A percentile compares a stretch with the other conserved stretches of the same genome.
phyloP scores from a whole-genome alignment of 768 basidiomycete species.

The Phaeolepiota aurea region DNA sequence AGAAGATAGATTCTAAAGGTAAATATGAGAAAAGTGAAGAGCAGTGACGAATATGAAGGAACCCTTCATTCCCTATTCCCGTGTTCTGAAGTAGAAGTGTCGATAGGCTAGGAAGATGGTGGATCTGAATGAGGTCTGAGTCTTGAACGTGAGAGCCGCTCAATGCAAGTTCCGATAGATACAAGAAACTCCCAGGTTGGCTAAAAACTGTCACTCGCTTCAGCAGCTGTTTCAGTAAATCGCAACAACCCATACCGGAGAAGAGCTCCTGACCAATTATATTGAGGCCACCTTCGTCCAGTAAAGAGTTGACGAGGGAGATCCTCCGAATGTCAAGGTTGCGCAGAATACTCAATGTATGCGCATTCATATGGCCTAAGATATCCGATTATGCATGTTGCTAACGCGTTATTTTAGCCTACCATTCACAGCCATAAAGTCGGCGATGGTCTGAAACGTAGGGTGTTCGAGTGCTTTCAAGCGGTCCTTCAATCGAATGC shows the following conservation, averaged over 20 bases:
- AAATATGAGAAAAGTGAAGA: not conserved
- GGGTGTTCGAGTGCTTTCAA: conserved; percentile 19
- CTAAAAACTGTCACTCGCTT: conserved; percentile 32
- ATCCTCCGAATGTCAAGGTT: conserved; percentile 35
- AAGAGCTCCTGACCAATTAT: conserved; percentile 33
- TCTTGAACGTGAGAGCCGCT: conserved; percentile 34
- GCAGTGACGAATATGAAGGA: not conserved
- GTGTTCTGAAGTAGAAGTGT: conserved; percentile 42
- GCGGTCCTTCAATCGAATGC: conserved; percentile 36
- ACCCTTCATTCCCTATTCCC: conserved; percentile 58
- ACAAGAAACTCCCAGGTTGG: conserved; percentile 41
- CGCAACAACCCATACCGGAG: conserved; percentile 23
- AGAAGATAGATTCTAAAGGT: conserved; percentile 46
- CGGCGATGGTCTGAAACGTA: conserved; percentile 34
- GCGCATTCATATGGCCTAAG: conserved; percentile 39
- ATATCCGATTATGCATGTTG: not conserved
- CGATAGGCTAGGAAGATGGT: conserved; percentile 42
- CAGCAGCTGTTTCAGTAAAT: conserved; percentile 2
- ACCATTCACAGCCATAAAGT: conserved; percentile 30
- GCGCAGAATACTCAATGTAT: conserved; percentile 34
- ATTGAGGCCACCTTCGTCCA: conserved; percentile 42
- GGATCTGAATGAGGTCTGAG: conserved; percentile 41
- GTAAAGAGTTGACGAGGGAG: conserved; percentile 36
- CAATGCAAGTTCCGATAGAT: conserved; percentile 43
- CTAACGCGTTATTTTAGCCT: not conserved